Evolutionary conservation across 768 basidiomycete genomes (phyloP), one percentile per base, ranked within the genome.

Genomic region (Hygrophorus pudorinus): DNA sequence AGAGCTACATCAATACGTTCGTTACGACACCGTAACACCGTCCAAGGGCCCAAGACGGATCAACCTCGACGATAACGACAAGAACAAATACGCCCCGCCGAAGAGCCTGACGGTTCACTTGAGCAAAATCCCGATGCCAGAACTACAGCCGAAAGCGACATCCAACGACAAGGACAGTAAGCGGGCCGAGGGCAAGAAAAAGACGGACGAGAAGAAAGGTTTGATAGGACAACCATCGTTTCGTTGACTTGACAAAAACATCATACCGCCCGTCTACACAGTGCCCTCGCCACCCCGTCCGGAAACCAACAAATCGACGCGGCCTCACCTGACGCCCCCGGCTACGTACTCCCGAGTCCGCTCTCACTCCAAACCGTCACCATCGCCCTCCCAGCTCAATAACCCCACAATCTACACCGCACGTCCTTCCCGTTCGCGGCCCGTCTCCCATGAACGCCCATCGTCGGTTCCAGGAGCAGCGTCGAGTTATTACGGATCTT

Each of bases 41-140:
- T 54, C 48, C 58, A 64, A 77, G 51, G 79, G 76, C 2, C 80
- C 81, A 1, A 70, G 65, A 35, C 66, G 79, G 14, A 88, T 89
- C 51, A 81, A 83, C 39, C 65, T 86, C 18, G 73, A 88, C 53
- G 80, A 79, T 56, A 66, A 68, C 31, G 64, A 56, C 48, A 67
- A 68, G 45, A 56, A 57, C 35, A 65, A 70, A 48, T 88, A 90
- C 56, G 61, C 65, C 2, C 85, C 87, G 1, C 87, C 85, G 1
- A 71, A 67, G 28, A 78, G 72, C 48, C 67, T 91, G 0, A 72
- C 70, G 0, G 70, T 90, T 1, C 86, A 90, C 58, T 61, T 91
- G 13, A 86, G 85, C 68, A 90, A 90, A 68, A 87, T 91, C 38
- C 68, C 80, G 11, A 89, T 91, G 77, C 87, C 86, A 0, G 87